These are phyloP conservation scores for Carex arenaria DNA, from an alignment of 202 grass and related monocot genomes.

Conservation along the genomic window DNA sequence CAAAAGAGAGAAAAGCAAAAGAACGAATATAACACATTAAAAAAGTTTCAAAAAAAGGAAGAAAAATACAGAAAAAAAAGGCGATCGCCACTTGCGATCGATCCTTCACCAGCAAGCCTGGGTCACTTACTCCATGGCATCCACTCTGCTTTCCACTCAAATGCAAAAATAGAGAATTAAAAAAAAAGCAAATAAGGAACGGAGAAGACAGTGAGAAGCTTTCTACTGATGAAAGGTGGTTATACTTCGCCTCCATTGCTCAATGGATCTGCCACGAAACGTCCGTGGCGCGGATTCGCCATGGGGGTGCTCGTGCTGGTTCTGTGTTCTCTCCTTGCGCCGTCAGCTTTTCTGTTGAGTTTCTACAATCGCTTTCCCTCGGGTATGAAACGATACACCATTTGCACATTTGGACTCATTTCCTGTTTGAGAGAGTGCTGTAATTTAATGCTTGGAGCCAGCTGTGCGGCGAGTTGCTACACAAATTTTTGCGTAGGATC, in stretches of 20 bases:
- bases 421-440: neutral
- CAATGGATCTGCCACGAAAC: conserved; percentile 30
- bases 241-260: conserved; percentile 20
- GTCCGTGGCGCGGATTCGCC: conserved; percentile 43
- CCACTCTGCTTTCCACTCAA: neutral
- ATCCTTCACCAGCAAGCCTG: conserved; percentile 6
- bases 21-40: neutral
- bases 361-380: conserved; percentile 39
- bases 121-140: conserved; percentile 10
- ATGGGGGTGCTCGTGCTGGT: conserved; percentile 52
- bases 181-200: neutral
- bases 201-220: conserved; percentile 28
- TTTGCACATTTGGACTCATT: neutral
- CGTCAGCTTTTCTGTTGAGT: conserved; percentile 47
- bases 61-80: neutral
- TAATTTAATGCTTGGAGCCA: neutral
- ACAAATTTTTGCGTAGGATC: conserved; percentile 8
- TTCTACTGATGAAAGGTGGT: conserved; percentile 30
- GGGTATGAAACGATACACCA: conserved; percentile 2
- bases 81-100: neutral
- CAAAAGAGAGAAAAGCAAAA: conserved; percentile 1
- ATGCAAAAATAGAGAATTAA: conserved; percentile 15
- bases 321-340: conserved; percentile 52
- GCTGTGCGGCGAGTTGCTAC: neutral
- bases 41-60: neutral